phyloP scores from a whole-genome alignment of 2,329 filamentous ascomycete genomes.

The Penicillium freii region DNA sequence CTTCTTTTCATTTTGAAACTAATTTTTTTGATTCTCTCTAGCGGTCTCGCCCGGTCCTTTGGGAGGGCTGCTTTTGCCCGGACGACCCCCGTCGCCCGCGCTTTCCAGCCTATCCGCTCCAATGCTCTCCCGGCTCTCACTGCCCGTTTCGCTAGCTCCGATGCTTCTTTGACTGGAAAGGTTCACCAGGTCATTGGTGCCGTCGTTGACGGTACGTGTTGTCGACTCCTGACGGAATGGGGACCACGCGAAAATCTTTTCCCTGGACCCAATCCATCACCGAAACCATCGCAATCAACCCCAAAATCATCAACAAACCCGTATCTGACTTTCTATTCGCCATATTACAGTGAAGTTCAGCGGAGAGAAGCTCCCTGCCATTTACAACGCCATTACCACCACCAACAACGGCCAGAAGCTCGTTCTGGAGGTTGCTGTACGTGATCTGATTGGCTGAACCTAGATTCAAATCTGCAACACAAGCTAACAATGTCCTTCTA shows the following conservation, averaged over 20 bases:
- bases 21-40: slow-evolving; percentile 38
- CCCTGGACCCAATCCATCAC: slow-evolving; percentile 40
- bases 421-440: slow-evolving; percentile 92
- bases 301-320: slow-evolving; percentile 23
- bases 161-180: slow-evolving; percentile 59
- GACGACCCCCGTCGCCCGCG: slow-evolving; percentile 54
- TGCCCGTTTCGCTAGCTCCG: slow-evolving; percentile 62
- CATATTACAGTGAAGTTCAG: slow-evolving; percentile 85
- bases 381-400: slow-evolving; percentile 95
- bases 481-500: slow-evolving; percentile 43
- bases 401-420: slow-evolving; percentile 92
- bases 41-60: slow-evolving; percentile 65
- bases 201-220: slow-evolving; percentile 86
- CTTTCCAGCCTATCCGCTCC: slow-evolving; percentile 57
- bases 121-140: slow-evolving; percentile 58
- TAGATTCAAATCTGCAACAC: slow-evolving; percentile 13
- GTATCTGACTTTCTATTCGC: slow-evolving; percentile 33
- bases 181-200: slow-evolving; percentile 90
- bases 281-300: slow-evolving; percentile 31
- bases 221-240: slow-evolving; percentile 22
- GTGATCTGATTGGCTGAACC: slow-evolving; percentile 36
- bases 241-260: slow-evolving; percentile 45
- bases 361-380: slow-evolving; percentile 84
- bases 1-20: slow-evolving; percentile 31
- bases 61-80: slow-evolving; percentile 59